phyloP scores from a whole-genome alignment of 768 basidiomycete genomes.

The Termitomyces sp. region DNA sequence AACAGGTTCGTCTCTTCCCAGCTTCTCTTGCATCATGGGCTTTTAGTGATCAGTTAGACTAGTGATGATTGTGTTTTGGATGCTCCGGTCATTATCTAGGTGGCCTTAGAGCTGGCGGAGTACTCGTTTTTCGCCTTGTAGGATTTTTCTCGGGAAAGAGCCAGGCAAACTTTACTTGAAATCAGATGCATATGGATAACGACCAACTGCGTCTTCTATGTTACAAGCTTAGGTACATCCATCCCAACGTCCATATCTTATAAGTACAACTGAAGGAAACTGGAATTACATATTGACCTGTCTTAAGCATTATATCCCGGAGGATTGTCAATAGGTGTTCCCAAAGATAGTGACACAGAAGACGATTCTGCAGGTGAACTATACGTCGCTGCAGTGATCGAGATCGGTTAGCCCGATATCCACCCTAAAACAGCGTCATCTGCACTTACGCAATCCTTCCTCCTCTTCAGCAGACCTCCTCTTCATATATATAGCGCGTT shows the following conservation, averaged over 20 bases:
- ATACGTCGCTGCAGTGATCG: conserved; percentile 36
- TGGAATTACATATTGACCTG: background rate
- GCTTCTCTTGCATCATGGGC: too few relatives aligned
- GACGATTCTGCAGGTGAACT: conserved; percentile 44
- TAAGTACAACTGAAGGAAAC: conserved; percentile 6
- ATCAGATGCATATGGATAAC: too few relatives aligned
- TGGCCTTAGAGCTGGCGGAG: too few relatives aligned
- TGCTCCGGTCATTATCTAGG: too few relatives aligned
- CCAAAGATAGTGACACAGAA: conserved; percentile 35
- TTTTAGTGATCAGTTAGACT: too few relatives aligned
- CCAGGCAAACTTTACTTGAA: too few relatives aligned
- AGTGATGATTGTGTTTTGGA: too few relatives aligned
- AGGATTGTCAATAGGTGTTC: conserved; percentile 47
- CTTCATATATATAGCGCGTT: conserved; percentile 73
- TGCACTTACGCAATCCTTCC: conserved; percentile 58
- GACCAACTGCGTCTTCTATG: background rate
- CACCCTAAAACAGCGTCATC: background rate
- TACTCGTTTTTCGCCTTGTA: too few relatives aligned
- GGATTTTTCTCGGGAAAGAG: too few relatives aligned
- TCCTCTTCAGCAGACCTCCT: conserved; percentile 55
- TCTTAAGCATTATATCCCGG: conserved; percentile 44
- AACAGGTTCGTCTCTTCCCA: too few relatives aligned
- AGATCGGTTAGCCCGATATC: background rate
- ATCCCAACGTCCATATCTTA: conserved; percentile 7
- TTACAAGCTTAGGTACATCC: conserved; percentile 5